These are phyloP conservation scores for Neurospora sp. DNA, from an alignment of 495 filamentous ascomycete genomes.

Conservation along the genomic window DNA sequence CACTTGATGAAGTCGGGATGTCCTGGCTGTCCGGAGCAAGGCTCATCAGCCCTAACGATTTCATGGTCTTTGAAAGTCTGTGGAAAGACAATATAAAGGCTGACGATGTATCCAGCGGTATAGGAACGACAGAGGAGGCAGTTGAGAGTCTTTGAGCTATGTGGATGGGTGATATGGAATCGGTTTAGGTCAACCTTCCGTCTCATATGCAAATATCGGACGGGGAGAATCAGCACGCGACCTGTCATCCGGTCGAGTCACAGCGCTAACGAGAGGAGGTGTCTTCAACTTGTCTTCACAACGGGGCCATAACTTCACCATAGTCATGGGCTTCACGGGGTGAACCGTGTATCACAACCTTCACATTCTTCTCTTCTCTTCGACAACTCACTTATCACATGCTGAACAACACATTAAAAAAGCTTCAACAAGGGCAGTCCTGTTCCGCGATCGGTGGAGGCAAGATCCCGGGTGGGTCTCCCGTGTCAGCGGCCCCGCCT, in stretches of 20 bases:
- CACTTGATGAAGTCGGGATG: background rate
- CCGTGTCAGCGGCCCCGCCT: background rate
- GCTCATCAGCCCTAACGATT: background rate
- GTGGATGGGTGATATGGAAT: background rate
- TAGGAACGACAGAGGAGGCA: background rate
- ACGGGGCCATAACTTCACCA: background rate
- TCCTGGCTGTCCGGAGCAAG: background rate
- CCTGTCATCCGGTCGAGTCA: background rate
- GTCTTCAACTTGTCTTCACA: background rate
- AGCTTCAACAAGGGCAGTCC: background rate
- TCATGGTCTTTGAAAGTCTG: background rate
- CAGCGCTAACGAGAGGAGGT: background rate
- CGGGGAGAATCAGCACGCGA: background rate
- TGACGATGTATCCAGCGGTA: background rate
- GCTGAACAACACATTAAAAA: background rate
- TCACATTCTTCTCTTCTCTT: background rate
- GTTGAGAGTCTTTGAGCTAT: background rate
- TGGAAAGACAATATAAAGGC: background rate
- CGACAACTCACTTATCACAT: background rate
- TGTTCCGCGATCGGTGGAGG: background rate
- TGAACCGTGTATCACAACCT: background rate
- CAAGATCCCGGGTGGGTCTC: background rate
- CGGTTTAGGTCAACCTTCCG: background rate
- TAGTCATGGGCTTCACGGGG: background rate
- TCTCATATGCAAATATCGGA: background rate